A percentile compares a stretch with the other conserved stretches of the same genome.
Evolutionary conservation across 108 stramenopile species (phyloP).

Genomic region (Seminavis robusta): DNA sequence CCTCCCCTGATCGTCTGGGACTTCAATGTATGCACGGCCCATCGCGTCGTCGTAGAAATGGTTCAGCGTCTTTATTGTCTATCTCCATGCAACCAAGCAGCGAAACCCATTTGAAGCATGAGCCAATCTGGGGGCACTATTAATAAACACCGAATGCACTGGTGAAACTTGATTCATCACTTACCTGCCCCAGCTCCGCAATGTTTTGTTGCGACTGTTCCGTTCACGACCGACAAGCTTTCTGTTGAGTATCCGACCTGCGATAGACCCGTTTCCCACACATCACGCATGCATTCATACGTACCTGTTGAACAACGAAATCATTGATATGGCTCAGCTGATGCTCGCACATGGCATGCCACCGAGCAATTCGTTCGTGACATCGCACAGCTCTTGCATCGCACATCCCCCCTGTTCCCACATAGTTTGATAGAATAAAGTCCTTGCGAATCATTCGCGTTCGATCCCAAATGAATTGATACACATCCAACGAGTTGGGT

Average conservation of each 20-base stretch:
- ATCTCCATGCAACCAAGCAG: too few species aligned
- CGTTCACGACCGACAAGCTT: too few species aligned
- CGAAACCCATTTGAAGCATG: too few species aligned
- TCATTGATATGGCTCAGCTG: constrained; percentile 82
- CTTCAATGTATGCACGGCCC: constrained; percentile 59
- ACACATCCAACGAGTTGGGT: constrained; percentile 79
- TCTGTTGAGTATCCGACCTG: too few species aligned
- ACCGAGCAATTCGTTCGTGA: constrained; percentile 87
- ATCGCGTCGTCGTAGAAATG: constrained; percentile 80
- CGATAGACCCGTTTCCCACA: too few species aligned
- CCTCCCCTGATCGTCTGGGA: constrained; percentile 33
- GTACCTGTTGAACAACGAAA: too few species aligned
- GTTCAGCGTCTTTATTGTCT: constrained; percentile 87
- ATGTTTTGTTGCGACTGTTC: constrained; percentile 89
- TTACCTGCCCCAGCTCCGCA: constrained; percentile 85
- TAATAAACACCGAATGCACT: too few species aligned
- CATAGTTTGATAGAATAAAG: constrained; percentile 89
- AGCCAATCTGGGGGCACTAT: too few species aligned
- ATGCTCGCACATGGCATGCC: constrained; percentile 89
- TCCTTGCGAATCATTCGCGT: constrained; percentile 87
- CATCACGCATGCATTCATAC: too few species aligned
- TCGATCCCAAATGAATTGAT: constrained; percentile 90
- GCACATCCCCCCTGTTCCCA: constrained; percentile 80
- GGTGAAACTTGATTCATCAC: too few species aligned
- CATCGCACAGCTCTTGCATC: constrained; percentile 79